phyloP scores from a whole-genome alignment of 2,329 filamentous ascomycete genomes.

The Nemania serpens region DNA sequence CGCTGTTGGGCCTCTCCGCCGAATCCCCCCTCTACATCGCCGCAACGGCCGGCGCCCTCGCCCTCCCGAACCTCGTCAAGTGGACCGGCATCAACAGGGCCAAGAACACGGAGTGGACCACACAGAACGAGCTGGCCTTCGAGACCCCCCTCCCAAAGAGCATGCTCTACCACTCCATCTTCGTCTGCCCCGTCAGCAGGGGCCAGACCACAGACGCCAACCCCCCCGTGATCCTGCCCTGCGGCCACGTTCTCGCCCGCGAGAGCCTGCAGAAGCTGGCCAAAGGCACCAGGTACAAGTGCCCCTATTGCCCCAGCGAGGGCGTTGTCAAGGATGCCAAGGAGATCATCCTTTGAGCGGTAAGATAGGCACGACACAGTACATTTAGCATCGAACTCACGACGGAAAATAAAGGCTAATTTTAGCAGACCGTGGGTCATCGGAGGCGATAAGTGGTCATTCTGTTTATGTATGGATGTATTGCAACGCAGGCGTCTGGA shows the following conservation, averaged over 20 bases:
- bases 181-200: constrained; percentile 96
- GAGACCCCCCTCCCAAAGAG: constrained; percentile 64
- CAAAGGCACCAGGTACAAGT: constrained; percentile 86
- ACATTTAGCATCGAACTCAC: background rate
- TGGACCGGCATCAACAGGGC: constrained; percentile 85
- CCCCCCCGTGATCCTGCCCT: constrained; percentile 95
- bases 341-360: constrained; percentile 66
- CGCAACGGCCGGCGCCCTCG: constrained; percentile 88
- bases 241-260: constrained; percentile 89
- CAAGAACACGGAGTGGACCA: constrained; percentile 94
- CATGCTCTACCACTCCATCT: constrained; percentile 89
- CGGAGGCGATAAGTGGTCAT: background rate
- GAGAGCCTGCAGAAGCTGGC: constrained; percentile 81
- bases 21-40: constrained; percentile 93
- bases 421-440: background rate
- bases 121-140: constrained; percentile 85
- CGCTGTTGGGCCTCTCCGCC: constrained; percentile 83
- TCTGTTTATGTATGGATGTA: background rate
- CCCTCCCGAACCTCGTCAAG: constrained; percentile 86
- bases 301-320: constrained; percentile 91
- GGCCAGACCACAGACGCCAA: constrained; percentile 93
- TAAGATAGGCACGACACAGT: background rate
- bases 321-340: constrained; percentile 76
- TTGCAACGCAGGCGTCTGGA: constrained; percentile 4
- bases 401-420: background rate